Evolutionary conservation across 768 basidiomycete genomes (phyloP).

Genomic region (Xerocomellus dryophilus): DNA sequence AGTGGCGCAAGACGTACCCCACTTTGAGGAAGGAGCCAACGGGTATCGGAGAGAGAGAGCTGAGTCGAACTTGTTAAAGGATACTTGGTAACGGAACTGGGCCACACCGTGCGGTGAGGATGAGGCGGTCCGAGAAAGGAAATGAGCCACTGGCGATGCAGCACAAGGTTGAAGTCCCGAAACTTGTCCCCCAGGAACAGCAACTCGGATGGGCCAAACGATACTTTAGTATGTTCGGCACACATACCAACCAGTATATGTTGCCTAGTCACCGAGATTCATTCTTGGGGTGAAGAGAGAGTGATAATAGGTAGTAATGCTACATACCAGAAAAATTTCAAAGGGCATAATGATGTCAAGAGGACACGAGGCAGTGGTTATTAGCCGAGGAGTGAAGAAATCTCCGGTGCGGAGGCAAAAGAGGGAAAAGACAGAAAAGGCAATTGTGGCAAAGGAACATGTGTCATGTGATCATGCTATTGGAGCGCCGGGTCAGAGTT

Average conservation of each 20-base stretch:
- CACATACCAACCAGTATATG: background rate
- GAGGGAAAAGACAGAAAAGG: conserved; percentile 9
- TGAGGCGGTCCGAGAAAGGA: conserved; percentile 16
- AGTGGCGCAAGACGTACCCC: background rate
- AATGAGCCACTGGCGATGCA: conserved; percentile 12
- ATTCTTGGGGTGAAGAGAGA: background rate
- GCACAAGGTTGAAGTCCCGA: conserved; percentile 24
- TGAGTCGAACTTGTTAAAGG: conserved; percentile 11
- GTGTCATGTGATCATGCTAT: conserved; percentile 13
- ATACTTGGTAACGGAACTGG: background rate
- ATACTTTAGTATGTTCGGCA: background rate
- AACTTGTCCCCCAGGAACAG: conserved; percentile 12
- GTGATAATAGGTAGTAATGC: background rate
- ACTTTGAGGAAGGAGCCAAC: background rate
- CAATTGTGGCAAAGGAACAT: conserved; percentile 7
- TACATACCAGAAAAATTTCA: conserved; percentile 14
- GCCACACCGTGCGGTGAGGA: background rate
- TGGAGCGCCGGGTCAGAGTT: conserved; percentile 12
- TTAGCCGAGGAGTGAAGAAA: conserved; percentile 20
- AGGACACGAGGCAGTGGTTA: conserved; percentile 12
- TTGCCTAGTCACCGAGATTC: background rate
- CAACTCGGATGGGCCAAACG: background rate
- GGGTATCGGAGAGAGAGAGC: background rate
- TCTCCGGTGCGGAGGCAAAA: conserved; percentile 22
- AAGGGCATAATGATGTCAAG: background rate